These are phyloP conservation scores for Corymbia citriodora DNA, from an alignment of 441 rosid species.

Conservation along the genomic window DNA sequence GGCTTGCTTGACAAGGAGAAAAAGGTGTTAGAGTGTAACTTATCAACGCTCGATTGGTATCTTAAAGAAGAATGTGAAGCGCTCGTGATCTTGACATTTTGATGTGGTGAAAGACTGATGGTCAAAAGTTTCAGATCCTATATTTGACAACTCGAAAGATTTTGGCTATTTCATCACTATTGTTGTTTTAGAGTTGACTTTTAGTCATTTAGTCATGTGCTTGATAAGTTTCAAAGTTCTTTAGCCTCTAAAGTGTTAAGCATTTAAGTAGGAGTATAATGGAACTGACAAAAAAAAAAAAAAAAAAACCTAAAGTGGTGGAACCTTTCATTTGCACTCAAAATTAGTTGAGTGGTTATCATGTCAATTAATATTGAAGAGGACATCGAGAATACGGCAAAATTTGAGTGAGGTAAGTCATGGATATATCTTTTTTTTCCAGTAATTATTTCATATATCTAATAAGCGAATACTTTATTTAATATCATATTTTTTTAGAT, in stretches of 20 bases:
- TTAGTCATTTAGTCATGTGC: neutral
- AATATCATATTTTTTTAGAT: too few species aligned
- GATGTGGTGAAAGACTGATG: neutral
- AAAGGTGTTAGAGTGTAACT: neutral
- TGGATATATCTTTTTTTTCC: too few species aligned
- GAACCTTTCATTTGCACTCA: neutral
- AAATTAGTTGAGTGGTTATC: neutral
- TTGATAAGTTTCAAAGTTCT: neutral
- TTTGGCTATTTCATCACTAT: too few species aligned
- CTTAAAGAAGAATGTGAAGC: neutral
- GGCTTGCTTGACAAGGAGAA: neutral
- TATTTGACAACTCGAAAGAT: neutral
- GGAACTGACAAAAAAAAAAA: too few species aligned
- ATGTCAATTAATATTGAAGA: too few species aligned
- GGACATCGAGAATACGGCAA: too few species aligned
- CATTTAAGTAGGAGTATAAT: too few species aligned
- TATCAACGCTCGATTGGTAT: neutral
- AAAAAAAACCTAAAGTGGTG: neutral
- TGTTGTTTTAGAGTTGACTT: too few species aligned
- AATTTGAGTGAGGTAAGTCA: neutral
- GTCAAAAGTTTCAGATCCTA: neutral
- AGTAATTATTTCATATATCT: too few species aligned
- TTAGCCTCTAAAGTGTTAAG: neutral
- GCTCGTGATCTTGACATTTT: neutral
- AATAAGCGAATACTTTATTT: too few species aligned